Evolutionary conservation across 1,284 basidiomycete genomes (phyloP).

Genomic region (Heterobasidion irregulare): DNA sequence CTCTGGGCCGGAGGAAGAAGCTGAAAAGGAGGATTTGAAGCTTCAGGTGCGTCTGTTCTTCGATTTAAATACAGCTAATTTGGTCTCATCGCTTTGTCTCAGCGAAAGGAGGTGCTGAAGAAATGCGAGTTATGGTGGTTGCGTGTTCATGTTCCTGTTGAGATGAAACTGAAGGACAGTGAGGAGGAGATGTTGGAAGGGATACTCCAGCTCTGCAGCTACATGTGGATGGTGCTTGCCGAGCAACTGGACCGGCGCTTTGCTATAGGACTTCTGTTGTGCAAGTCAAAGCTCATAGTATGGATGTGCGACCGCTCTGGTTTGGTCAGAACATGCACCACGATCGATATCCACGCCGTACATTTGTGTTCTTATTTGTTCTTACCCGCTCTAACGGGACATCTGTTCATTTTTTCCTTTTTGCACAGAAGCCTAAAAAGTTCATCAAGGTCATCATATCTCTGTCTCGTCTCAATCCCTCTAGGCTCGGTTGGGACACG

Average conservation of each 20-base stretch:
- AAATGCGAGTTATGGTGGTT: background rate
- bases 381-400: background rate
- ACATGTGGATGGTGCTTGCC: background rate
- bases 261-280: background rate
- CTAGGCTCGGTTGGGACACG: too few relatives aligned
- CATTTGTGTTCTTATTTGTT: background rate
- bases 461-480: too few relatives aligned
- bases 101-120: background rate
- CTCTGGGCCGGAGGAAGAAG: background rate
- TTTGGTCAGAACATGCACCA: background rate
- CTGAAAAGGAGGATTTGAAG: background rate
- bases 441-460: background rate
- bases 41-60: background rate
- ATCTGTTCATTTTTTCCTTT: background rate
- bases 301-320: slow-evolving; percentile 1
- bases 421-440: background rate
- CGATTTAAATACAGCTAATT: background rate
- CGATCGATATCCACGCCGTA: background rate
- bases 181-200: background rate
- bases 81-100: background rate
- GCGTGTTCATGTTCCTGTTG: background rate
- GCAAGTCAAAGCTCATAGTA: background rate
- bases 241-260: background rate
- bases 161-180: background rate
- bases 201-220: background rate